Conservation (phyloP, 495 filamentous ascomycete species). For the Extremus antarcticus region DNA sequence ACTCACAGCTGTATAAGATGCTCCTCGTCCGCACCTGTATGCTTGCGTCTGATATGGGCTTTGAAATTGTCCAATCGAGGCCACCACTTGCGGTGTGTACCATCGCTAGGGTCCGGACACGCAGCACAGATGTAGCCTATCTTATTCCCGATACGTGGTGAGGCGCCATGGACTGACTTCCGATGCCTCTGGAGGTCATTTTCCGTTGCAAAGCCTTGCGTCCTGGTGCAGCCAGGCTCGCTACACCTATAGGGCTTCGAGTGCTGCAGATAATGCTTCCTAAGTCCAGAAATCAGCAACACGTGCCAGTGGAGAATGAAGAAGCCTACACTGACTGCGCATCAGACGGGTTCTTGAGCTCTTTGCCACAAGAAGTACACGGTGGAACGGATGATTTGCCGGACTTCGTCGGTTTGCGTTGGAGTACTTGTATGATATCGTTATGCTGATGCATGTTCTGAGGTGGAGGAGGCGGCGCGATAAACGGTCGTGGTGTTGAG, state of each 20-base stretch:
- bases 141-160: constrained; percentile 4
- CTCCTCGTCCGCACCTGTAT: constrained; percentile 35
- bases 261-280: constrained; percentile 12
- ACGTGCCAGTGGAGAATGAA: neutral
- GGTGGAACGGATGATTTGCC: neutral
- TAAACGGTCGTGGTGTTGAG: neutral
- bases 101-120: constrained; percentile 2
- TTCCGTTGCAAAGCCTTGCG: constrained; percentile 11
- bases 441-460: neutral
- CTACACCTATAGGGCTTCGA: constrained; percentile 7
- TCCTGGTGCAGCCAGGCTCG: constrained; percentile 2
- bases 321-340: neutral
- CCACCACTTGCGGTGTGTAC: constrained; percentile 37
- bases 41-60: constrained; percentile 68
- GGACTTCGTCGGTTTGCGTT: neutral
- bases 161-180: constrained; percentile 5
- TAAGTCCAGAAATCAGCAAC: neutral
- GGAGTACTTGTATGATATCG: constrained; percentile 2
- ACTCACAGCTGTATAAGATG: neutral
- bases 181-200: constrained; percentile 15
- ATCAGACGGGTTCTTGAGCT: constrained; percentile 5
- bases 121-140: constrained; percentile 3
- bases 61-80: constrained; percentile 83
- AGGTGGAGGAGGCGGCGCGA: neutral
- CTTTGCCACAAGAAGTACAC: constrained; percentile 1